Evolutionary conservation across 1,284 basidiomycete species (phyloP).

Genomic region (Phellinidium pouzarii): DNA sequence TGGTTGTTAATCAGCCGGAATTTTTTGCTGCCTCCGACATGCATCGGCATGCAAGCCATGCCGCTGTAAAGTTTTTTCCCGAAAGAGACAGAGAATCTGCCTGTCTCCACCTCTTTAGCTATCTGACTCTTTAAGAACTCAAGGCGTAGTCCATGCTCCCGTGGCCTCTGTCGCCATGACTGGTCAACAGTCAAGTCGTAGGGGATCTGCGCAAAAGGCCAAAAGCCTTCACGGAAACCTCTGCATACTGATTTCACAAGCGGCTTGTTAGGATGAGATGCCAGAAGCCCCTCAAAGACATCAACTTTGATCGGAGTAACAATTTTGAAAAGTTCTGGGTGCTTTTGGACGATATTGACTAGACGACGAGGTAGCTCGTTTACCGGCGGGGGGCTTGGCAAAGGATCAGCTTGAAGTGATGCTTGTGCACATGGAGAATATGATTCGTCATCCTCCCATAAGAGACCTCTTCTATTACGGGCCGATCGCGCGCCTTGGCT

Average conservation of each 20-base stretch:
- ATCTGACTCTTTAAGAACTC: slow-evolving; percentile 29
- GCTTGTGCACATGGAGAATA: slow-evolving; percentile 9
- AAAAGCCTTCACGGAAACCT: slow-evolving; percentile 34
- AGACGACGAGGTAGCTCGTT: slow-evolving; percentile 8
- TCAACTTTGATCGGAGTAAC: slow-evolving; percentile 31
- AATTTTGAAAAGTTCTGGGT: slow-evolving; percentile 29
- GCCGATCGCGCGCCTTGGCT: too few species aligned
- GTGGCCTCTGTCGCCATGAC: slow-evolving; percentile 15
- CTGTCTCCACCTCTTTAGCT: slow-evolving; percentile 28
- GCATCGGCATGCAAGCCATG: slow-evolving; percentile 38
- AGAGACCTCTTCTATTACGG: background rate
- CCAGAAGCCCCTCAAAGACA: slow-evolving; percentile 26
- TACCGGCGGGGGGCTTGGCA: slow-evolving; percentile 6
- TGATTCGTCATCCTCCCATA: slow-evolving; percentile 4
- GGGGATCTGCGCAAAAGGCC: slow-evolving; percentile 32
- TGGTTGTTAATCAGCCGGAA: slow-evolving; percentile 19
- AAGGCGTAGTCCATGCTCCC: background rate
- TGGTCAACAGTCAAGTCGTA: slow-evolving; percentile 26
- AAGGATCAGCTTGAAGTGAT: slow-evolving; percentile 10
- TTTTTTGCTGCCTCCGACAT: slow-evolving; percentile 28
- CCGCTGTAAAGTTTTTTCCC: slow-evolving; percentile 33
- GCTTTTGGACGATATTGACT: background rate
- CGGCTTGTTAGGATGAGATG: slow-evolving; percentile 30
- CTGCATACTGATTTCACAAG: slow-evolving; percentile 30
- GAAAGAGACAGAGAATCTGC: slow-evolving; percentile 33